Evolutionary conservation across 2,329 filamentous ascomycete genomes (phyloP), one percentile per base, ranked within the genome.

Genomic region (Epicoccum nigrum): DNA sequence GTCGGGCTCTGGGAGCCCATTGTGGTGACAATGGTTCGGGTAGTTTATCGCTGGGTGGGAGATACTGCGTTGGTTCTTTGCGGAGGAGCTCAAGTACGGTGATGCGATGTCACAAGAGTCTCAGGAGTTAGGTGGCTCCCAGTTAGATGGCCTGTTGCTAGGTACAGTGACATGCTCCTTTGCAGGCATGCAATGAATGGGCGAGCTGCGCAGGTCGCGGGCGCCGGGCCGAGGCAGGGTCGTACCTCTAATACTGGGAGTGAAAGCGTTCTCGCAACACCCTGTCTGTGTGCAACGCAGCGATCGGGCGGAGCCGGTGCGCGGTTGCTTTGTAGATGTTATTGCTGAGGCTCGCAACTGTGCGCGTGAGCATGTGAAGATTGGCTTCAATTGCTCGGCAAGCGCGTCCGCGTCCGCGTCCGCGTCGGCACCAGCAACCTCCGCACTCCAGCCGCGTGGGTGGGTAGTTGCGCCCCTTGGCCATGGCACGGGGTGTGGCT

Each of bases 1-100:
- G 68, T 55, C 2, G 70, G 67, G 32, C 60, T 68, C 49, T 68
- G 64, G 3, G 65, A 65, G 39, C 55, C 51, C 63, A 67, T 67
- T 46, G 48, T 52, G 54, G 43, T 52, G 54, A 41, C 19, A 45
- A 38, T 13, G 25, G 43, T 27, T 19, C 12, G 39, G 17, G 23
- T 17, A 9, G 12, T 2, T 7, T 23, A 19, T 37, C 8, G 32
- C 32, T 34, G 32, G 16, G n/a, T 17, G 32, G 37, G 28, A 13
- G 40, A 13, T n/a, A 32, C n/a, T 31, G 53, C 8, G 45, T 35
- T 11, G 31, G 3, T 37, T 45, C 3, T 25, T 12, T 4, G 34
- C 21, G n/a, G 5, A 20, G 17, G 5, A 31, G 23, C n/a, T 21
- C 16, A 37, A 17, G 42, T 15, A 30, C 32, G 4, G 32, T 25